phyloP scores from a whole-genome alignment of 441 rosid species.

The Erodium trifolium region DNA sequence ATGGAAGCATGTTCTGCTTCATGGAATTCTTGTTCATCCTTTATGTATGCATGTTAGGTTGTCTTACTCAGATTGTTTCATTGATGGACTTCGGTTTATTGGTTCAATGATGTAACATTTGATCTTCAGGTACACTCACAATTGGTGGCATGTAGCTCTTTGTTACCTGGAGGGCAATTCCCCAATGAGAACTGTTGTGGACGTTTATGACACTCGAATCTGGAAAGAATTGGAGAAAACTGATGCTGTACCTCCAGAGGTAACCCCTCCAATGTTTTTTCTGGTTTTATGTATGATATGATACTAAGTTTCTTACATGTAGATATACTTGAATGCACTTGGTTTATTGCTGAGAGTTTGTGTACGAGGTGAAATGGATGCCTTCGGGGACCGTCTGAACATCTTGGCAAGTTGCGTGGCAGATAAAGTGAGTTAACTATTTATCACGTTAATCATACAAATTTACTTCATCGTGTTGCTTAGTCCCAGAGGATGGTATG shows the following conservation, averaged over 20 bases:
- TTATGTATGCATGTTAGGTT: conserved; percentile 44
- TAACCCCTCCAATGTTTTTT: conserved; percentile 14
- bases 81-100: conserved; percentile 1
- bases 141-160: conserved; percentile 96
- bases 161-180: conserved; percentile 90
- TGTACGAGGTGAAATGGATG: conserved; percentile 43
- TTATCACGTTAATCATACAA: neutral
- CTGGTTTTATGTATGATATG: conserved; percentile 11
- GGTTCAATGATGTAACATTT: conserved; percentile 6
- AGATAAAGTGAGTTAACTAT: conserved; percentile 41
- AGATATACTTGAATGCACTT: conserved; percentile 76
- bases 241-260: conserved; percentile 52
- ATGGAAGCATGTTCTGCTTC: conserved; percentile 63
- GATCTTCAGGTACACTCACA: conserved; percentile 63
- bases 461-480: neutral
- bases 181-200: conserved; percentile 44
- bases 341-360: conserved; percentile 63
- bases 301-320: conserved; percentile 16
- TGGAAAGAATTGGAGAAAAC: conserved; percentile 64
- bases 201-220: conserved; percentile 56
- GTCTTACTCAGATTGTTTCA: neutral
- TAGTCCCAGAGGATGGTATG: neutral
- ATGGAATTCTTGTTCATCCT: conserved; percentile 66
- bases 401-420: conserved; percentile 36
- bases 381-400: conserved; percentile 46